Base-by-base conservation (phyloP, 768 basidiomycete genomes). In the Tremella mesenterica region DNA sequence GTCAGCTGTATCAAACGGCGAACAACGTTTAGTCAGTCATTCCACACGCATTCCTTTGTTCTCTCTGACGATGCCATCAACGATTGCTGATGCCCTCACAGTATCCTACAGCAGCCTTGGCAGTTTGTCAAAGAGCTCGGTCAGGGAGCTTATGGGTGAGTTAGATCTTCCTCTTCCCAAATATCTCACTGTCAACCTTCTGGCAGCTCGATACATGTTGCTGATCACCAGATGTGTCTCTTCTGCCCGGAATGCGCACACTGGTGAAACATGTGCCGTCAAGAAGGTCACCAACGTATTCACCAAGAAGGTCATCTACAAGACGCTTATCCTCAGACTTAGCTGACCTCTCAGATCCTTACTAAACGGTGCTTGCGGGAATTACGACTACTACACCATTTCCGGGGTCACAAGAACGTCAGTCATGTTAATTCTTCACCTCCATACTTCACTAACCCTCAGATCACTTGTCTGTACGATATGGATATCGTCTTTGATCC, bases 341-440 rank as follows among this genome's bases (percentile, higher is more conserved):
- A n/a, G 45, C 55, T 61, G 38, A 61, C 18, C 7, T 26, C n/a
- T 29, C 41, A 64, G 67, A 97, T 97, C 73, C 77, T 97, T 63
- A 96, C 93, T 46, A 99, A 99, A 75, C 80, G 95, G 73, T 97
- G 93, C 71, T 74, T 97, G 72, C 78, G 95, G 44, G 95, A 99
- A 76, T 88, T 99, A 75, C 73, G 77, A 70, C 78, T 99, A 36
- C 75, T 99, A 31, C 91, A 93, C 74, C 95, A 99, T 75, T 99
- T 99, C 77, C 82, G 95, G 63, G 91, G 93, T 4, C 95, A 99
- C 78, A 99, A 99, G 78, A 99, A 99, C 70, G 92, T 96, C 43
- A 52, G 81, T 57, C 16, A 9, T 31, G 14, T 6, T n/a, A 16
- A 7, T 10, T 29, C 3, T 26, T 31, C 23, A 34, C n/a, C n/a